A percentile compares a stretch with the other conserved stretches of the same genome.
These are phyloP conservation scores for Taiozyma sp. DNA, from an alignment of 1,139 yeast species.

Conservation along the genomic window DNA sequence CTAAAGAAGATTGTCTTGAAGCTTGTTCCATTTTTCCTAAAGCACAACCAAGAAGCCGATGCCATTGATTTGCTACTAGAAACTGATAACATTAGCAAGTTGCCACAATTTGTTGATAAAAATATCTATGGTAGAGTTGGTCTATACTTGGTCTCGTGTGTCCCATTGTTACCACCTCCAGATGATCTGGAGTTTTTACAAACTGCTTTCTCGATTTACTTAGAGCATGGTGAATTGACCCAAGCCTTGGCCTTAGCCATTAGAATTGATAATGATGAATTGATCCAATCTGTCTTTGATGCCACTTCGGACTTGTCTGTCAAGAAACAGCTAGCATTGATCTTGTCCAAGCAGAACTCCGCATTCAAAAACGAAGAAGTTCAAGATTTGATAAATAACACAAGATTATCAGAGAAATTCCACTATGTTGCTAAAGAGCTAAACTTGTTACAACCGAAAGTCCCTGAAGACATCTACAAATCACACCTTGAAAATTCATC, in stretches of 20 bases:
- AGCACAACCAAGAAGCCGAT: constrained; percentile 97
- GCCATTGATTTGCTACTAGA: constrained; percentile 93
- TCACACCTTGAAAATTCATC: constrained; percentile 76
- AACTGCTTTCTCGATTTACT: constrained; percentile 87
- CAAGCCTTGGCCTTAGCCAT: constrained; percentile 90
- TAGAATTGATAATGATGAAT: constrained; percentile 76
- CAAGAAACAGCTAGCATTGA: constrained; percentile 88
- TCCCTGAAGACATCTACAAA: constrained; percentile 93
- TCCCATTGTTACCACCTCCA: constrained; percentile 92
- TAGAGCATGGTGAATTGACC: constrained; percentile 74
- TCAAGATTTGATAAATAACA: constrained; percentile 82
- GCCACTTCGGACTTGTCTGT: constrained; percentile 65
- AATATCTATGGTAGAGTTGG: constrained; percentile 86
- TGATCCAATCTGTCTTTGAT: constrained; percentile 75
- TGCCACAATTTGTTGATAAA: constrained; percentile 82
- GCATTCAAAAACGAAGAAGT: constrained; percentile 77
- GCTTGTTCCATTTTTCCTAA: constrained; percentile 85
- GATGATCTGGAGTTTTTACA: constrained; percentile 84
- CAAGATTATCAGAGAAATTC: constrained; percentile 74
- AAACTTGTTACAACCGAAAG: constrained; percentile 83
- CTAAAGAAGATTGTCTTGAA: constrained; percentile 65
- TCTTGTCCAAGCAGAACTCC: constrained; percentile 83
- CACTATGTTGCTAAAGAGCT: constrained; percentile 79
- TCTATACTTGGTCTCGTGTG: constrained; percentile 92
- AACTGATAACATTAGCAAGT: constrained; percentile 78